Conservation (phyloP, 2,329 filamentous ascomycete species). For the Xylariaceae sp. region DNA sequence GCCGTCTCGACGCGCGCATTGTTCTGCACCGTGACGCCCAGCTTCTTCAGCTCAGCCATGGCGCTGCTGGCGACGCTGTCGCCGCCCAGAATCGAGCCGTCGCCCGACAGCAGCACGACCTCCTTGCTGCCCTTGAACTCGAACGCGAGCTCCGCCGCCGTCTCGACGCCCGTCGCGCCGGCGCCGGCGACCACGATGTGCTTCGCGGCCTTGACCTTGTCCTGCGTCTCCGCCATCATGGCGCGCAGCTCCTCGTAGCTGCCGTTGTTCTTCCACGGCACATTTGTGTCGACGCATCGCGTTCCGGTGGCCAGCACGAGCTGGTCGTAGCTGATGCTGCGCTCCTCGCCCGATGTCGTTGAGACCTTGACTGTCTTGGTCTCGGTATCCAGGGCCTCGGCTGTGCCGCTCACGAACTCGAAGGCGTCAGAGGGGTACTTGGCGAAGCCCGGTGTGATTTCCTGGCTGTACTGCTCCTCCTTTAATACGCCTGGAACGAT, state of each 20-base stretch:
- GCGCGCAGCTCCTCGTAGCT: conserved; percentile 40
- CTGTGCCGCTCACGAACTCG: conserved; percentile 49
- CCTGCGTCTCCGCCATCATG: conserved; percentile 36
- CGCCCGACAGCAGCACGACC: conserved; percentile 43
- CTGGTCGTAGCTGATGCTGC: conserved; percentile 46
- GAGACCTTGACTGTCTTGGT: conserved; percentile 39
- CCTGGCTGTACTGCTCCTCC: conserved; percentile 45
- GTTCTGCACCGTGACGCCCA: conserved; percentile 46
- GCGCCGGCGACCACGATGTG: conserved; percentile 54
- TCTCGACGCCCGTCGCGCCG: conserved; percentile 53
- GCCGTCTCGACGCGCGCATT: conserved; percentile 36
- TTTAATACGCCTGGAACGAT: conserved; percentile 46
- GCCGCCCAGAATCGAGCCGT: conserved; percentile 37
- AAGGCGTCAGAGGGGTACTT: conserved; percentile 45
- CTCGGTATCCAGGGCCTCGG: conserved; percentile 34
- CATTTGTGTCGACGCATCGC: conserved; percentile 32
- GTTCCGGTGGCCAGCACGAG: conserved; percentile 55
- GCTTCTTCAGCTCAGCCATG: conserved; percentile 44
- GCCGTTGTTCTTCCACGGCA: conserved; percentile 50
- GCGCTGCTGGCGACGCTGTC: conserved; percentile 40
- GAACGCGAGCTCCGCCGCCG: conserved; percentile 49
- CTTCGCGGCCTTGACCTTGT: conserved; percentile 39
- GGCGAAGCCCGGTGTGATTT: conserved; percentile 45
- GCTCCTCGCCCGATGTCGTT: conserved; percentile 12
- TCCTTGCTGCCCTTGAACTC: conserved; percentile 42